Conservation (phyloP, 2,329 filamentous ascomycete species). For the Penicillium italicum region DNA sequence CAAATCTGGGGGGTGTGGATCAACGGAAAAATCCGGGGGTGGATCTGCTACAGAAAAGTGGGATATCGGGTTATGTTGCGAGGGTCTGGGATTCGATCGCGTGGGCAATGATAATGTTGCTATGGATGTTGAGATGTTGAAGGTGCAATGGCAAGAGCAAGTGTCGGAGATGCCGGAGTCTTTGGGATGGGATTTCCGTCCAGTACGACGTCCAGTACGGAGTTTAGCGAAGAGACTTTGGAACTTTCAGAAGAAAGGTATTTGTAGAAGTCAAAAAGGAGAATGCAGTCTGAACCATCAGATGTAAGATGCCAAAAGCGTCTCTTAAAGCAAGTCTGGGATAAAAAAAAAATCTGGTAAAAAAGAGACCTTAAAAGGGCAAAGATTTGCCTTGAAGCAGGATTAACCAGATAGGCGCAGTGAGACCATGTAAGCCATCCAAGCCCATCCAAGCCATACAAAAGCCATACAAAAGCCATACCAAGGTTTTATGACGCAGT, state of each 20-base stretch:
- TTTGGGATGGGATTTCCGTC: not conserved
- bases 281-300: not conserved
- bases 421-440: not conserved
- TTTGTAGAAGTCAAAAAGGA: not conserved
- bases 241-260: not conserved
- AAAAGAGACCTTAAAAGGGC: not conserved
- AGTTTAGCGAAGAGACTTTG: not conserved
- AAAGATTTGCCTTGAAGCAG: not conserved
- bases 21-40: not conserved
- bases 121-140: conserved; percentile 1
- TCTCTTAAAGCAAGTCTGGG: not conserved
- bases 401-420: not conserved
- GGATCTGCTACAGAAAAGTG: not conserved
- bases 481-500: not conserved
- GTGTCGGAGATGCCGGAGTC: not conserved
- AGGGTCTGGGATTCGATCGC: not conserved
- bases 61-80: not conserved
- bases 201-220: not conserved
- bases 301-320: not conserved
- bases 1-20: not conserved
- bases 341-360: not conserved
- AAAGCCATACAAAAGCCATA: not conserved
- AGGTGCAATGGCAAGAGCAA: not conserved
- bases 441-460: too few relatives aligned
- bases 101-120: not conserved